Base-by-base conservation (phyloP, 2,329 filamentous ascomycete genomes). In the Cytospora leucostoma region DNA sequence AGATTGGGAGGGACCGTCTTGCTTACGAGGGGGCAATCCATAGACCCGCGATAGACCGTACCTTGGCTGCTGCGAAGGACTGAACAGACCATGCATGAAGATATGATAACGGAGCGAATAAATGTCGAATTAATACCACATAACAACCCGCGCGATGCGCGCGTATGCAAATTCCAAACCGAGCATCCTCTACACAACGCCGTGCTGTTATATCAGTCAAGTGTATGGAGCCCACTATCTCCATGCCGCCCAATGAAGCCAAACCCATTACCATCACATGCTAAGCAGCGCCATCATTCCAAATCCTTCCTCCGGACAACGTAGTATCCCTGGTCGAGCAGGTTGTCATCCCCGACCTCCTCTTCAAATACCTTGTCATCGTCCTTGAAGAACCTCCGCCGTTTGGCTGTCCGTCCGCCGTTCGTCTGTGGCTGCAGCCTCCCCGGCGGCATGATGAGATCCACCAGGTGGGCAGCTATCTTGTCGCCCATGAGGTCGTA, bases 401-500 rank as follows among this genome's bases (percentile, higher is more conserved):
- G 64, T 63, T 69, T 73, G 19, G 68, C 63, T 21, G 65, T 65
- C 21, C 49, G 37, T 17, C 8, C 65, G 44, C 67, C 71, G 53
- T 68, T 69, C 7, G 71, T 73, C 21, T 74, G 72, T 65, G 72
- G 71, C 53, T 75, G 74, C 61, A 79, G 65, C 66, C 73, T 60
- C 68, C 71, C 37, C 71, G 70, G 59, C 67, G 65, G 65, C 65
- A 66, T 68, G 44, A 82, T 68, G 47, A 87, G 74, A 35, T 78
- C 76, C 53, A 84, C 75, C 11, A 89, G 72, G 35, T 75, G 78
- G 32, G 81, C 77, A 54, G 81, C 86, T 56, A 89, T 77, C 62
- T 82, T 77, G 47, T 80, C 76, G 2, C 87, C 87, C 78, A 90
- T 84, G 68, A 84, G 75, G 70, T 88, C 80, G 75, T 90, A 89